Percentiles rank a stretch among this genome's conserved stretches.
Conservation (phyloP, 768 basidiomycete species). For the Lyophyllum atratum region DNA sequence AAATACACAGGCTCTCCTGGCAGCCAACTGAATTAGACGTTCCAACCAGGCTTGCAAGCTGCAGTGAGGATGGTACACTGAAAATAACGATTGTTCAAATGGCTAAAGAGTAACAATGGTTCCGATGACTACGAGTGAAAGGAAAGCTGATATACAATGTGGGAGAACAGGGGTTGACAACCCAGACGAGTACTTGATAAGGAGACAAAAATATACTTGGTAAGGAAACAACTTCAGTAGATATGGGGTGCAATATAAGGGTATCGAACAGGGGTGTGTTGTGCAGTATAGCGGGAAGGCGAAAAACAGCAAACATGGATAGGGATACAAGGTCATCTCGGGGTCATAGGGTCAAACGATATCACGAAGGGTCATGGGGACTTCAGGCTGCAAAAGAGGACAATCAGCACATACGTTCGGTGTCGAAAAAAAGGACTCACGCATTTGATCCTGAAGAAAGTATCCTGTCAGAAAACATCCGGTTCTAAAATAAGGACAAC, state of each 20-base stretch:
- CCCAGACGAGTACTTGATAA: constrained; percentile 12
- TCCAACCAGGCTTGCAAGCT: constrained; percentile 71
- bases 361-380: constrained; percentile 88
- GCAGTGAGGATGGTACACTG: constrained; percentile 92
- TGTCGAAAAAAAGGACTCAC: constrained; percentile 44
- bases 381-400: constrained; percentile 68
- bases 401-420: constrained; percentile 19
- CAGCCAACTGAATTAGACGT: constrained; percentile 42
- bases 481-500: constrained; percentile 11
- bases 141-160: constrained; percentile 71
- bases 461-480: constrained; percentile 17
- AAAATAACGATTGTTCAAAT: constrained; percentile 68
- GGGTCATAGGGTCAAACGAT: constrained; percentile 62
- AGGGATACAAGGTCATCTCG: constrained; percentile 79
- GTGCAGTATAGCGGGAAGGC: constrained; percentile 46
- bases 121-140: constrained; percentile 42
- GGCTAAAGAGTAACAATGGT: constrained; percentile 47
- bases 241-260: constrained; percentile 55
- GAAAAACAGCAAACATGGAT: constrained; percentile 31
- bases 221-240: constrained; percentile 63
- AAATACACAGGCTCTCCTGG: constrained; percentile 85
- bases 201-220: constrained; percentile 34
- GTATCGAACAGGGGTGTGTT: constrained; percentile 69
- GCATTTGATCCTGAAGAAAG: constrained; percentile 75
- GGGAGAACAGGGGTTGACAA: constrained; percentile 47